Conservation (phyloP, 768 basidiomycete genomes). For the Lactarius vividus region DNA sequence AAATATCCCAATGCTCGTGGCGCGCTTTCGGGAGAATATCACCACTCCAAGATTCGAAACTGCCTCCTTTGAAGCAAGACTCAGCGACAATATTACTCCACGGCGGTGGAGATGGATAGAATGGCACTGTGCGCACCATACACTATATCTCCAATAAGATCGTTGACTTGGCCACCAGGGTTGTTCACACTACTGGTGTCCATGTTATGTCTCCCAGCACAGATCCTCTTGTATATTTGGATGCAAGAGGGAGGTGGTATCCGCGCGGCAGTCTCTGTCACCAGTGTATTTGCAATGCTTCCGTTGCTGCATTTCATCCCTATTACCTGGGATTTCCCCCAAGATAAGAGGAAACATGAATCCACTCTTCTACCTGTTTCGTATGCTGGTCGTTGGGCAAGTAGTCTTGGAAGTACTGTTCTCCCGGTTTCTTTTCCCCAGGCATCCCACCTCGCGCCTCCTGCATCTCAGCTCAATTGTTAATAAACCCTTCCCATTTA, state of each 20-base stretch:
- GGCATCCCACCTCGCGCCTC: background rate
- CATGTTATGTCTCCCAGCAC: conserved; percentile 15
- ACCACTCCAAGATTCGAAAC: background rate
- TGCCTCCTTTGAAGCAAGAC: background rate
- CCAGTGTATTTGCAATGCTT: conserved; percentile 18
- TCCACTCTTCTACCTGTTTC: background rate
- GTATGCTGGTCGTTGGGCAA: background rate
- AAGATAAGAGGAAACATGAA: background rate
- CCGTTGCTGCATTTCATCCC: conserved; percentile 23
- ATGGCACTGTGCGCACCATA: conserved; percentile 16
- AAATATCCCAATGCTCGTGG: conserved; percentile 13
- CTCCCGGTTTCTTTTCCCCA: background rate
- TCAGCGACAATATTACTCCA: background rate
- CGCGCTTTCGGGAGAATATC: conserved; percentile 4
- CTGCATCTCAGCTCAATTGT: background rate
- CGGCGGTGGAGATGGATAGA: conserved; percentile 17
- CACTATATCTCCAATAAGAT: no score
- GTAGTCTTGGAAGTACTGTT: background rate
- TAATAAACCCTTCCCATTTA: background rate
- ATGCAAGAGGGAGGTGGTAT: conserved; percentile 5
- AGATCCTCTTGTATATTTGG: conserved; percentile 25
- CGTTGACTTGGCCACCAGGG: conserved; percentile 5
- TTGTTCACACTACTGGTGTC: conserved; percentile 16
- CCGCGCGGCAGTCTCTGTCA: conserved; percentile 2
- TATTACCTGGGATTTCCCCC: background rate